Base-by-base conservation (phyloP, 177 flowering plant genomes). In the Vitis hybrid region DNA sequence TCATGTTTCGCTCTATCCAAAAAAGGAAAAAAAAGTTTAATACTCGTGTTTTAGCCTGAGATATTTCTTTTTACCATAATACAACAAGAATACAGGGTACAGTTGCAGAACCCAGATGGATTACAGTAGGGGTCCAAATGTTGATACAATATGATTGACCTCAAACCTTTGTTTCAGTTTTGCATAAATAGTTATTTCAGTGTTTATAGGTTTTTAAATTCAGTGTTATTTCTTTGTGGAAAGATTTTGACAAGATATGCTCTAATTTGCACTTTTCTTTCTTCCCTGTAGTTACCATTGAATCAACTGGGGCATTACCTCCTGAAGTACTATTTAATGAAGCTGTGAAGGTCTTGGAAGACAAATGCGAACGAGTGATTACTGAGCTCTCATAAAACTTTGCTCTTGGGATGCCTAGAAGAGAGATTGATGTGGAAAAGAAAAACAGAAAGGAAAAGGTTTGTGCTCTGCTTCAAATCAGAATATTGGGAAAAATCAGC, bases 301-400 rank as follows among this genome's bases (percentile, higher is more conserved):
- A 94, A 74, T 93, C 98, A 53, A 81, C 93, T 18, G 99, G 99
- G 72, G 90, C 89, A 65, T 81, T 93, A 62, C 96, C 96, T 75
- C 99, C 99, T 31, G 94, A 90, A 67, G 85, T 75, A 53, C 75
- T 94, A 15, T 91, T 93, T 72, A 93, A 91, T 5, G 98, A 94
- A 82, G 98, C 99, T 45, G 89, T 93, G 79, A 91, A 93, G 89
- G 87, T 94, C 65, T 80, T 94, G 81, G 97, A 94, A 83, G 89
- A 87, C 57, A 94, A 94, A 72, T 94, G 98, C 55, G 92, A 87
- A 65, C 82, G 90, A 7, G 86, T 91, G 33, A 84, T 92, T 29
- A 66, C 87, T 7, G 96, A 89, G 64, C 94, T 93, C 67, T 90
- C 93, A 29, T 93, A 82, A 91, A 69, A 57, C 16, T 5, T 51